Conservation (phyloP, 352 stramenopile genomes). For the Globisporangium cystogenes region DNA sequence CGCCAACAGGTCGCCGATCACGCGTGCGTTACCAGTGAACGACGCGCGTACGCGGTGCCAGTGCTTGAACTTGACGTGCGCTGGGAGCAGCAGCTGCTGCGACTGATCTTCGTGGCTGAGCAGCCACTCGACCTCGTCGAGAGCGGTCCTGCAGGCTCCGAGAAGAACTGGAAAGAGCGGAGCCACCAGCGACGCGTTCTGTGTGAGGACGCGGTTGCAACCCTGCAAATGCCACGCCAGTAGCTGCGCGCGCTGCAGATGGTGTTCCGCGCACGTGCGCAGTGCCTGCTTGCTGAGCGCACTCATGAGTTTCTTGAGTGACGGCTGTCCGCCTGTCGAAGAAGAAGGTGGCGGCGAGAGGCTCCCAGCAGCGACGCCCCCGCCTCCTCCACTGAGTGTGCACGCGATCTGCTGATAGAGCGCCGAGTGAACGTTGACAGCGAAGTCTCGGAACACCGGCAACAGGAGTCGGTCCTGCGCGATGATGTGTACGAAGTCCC, state of each 20-base stretch:
- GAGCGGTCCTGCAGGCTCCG: conserved; percentile 21
- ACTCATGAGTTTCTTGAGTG: conserved; percentile 37
- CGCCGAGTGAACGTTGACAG: conserved; percentile 50
- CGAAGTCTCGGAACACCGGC: conserved; percentile 31
- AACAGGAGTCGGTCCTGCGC: conserved; percentile 41
- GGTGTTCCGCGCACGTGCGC: conserved; percentile 23
- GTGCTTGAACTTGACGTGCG: conserved; percentile 46
- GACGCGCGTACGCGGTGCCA: conserved; percentile 24
- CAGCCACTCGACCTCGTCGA: conserved; percentile 51
- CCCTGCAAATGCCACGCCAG: conserved; percentile 30
- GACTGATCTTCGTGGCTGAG: conserved; percentile 22
- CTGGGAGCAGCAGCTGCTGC: conserved; percentile 26
- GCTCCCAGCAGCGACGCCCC: conserved; percentile 2
- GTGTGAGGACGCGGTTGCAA: conserved; percentile 26
- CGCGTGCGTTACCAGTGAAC: conserved; percentile 16
- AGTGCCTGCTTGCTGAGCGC: conserved; percentile 44
- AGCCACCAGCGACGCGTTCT: conserved; percentile 31
- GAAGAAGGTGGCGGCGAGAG: conserved; percentile 7
- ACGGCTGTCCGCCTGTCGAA: neutral
- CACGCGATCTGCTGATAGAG: conserved; percentile 48
- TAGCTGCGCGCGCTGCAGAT: conserved; percentile 33
- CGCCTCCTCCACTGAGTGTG: conserved; percentile 11
- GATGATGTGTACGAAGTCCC: conserved; percentile 56
- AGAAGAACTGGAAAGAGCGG: conserved; percentile 46
- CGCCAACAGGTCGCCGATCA: conserved; percentile 19